Base-by-base conservation (phyloP, 768 basidiomycete genomes). In the Podaxis carcinomalis region DNA sequence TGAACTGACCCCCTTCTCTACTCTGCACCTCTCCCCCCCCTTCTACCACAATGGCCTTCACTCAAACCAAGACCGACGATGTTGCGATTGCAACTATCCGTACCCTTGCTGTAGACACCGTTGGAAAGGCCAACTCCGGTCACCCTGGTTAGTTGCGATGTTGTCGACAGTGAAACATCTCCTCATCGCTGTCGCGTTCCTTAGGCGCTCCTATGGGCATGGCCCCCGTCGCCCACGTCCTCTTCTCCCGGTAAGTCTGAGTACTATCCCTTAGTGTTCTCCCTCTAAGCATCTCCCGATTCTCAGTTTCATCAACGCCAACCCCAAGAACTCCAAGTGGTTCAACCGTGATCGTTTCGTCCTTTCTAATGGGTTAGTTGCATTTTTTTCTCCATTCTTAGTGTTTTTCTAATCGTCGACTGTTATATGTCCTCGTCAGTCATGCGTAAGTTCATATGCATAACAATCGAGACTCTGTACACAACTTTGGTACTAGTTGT, bases 321-420 rank as follows among this genome's bases (percentile, higher is more conserved):
- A 94, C 77, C 91, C 94, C 53, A 87, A 87, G 74, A 89, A 82
- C 78, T 86, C 94, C 44, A 88, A 92, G 74, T 96, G 93, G 95
- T 90, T 89, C 78, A 96, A 95, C 78, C 89, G 95, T 63, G 95
- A 97, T 80, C 89, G 95, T 75, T 98, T 96, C 68, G 95, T 98
- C 62, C 87, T 97, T 66, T 97, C 95, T 65, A 96, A 96, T 70
- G 94, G 94, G 86, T 94, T 74, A 66, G 89, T 76, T 9, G 44
- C n/a, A 21, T 53, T 42, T 60, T 60, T 23, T 25, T 32, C 52
- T 40, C 19, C 42, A 50, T 14, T 47, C 50, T 23, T n/a, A 36
- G 11, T 21, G 16, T 47, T 44, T 35, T 27, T 46, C 46, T 53
- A 40, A 59, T 44, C 50, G 11, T 9, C 32, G 10, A 46, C 36